phyloP scores from a whole-genome alignment of 2,329 filamentous ascomycete species.

The Exophiala viscosa region DNA sequence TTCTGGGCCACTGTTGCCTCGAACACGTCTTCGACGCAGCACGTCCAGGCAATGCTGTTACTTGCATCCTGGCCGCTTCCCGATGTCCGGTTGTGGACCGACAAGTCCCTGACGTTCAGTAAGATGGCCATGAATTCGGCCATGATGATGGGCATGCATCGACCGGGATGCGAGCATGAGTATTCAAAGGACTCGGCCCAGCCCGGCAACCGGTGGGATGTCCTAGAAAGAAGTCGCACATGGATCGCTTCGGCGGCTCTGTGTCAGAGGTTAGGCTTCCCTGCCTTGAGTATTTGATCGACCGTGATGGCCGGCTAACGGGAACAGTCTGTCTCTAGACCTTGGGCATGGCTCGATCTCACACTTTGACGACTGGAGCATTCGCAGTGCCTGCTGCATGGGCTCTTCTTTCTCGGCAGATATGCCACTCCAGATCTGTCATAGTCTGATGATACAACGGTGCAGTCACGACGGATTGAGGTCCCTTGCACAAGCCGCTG shows the following conservation, averaged over 20 bases:
- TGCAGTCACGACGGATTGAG: constrained; percentile 1
- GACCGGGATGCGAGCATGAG: constrained; percentile 3
- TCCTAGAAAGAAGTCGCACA: neutral
- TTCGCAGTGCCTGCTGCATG: neutral
- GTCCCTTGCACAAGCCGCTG: neutral
- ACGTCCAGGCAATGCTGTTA: constrained; percentile 4
- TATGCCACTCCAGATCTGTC: neutral
- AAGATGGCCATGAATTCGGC: neutral
- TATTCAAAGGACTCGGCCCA: constrained; percentile 1
- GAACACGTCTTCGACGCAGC: neutral
- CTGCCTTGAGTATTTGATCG: neutral
- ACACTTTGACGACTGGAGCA: constrained; percentile 2
- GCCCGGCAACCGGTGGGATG: neutral
- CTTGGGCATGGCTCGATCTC: neutral
- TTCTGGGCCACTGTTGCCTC: neutral
- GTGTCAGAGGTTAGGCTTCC: constrained; percentile 1
- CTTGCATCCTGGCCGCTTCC: constrained; percentile 5
- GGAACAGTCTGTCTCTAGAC: neutral
- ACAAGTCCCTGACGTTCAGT: constrained; percentile 1
- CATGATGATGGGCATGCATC: constrained; percentile 4
- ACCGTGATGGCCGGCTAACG: neutral
- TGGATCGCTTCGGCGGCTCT: constrained; percentile 2
- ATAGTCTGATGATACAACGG: constrained; percentile 6
- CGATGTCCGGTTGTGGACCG: constrained; percentile 7
- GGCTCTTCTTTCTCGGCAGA: neutral